Evolutionary conservation across 805 yeast species (phyloP).

Genomic region (Nakazawaea ernobii): DNA sequence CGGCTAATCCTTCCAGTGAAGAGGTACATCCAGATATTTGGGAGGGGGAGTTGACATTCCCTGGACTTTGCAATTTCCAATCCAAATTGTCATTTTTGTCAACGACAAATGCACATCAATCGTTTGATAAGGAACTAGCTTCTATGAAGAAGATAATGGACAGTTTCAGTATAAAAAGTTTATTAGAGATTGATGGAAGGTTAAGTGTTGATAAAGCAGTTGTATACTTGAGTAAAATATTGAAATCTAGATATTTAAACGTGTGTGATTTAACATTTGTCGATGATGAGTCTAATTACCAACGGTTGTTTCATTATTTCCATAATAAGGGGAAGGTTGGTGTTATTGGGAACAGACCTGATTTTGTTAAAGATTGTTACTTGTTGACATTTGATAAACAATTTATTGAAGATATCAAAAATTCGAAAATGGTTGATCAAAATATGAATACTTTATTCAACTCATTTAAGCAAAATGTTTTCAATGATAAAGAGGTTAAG

Average conservation of each 20-base stretch:
- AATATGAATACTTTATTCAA: slow-evolving; percentile 1
- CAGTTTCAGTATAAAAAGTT: slow-evolving; percentile 1
- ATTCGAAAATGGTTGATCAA: not conserved
- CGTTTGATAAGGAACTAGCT: not conserved
- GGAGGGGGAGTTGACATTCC: slow-evolving; percentile 13
- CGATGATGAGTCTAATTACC: slow-evolving; percentile 18
- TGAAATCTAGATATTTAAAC: slow-evolving; percentile 45
- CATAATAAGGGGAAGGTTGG: slow-evolving; percentile 45
- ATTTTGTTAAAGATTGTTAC: slow-evolving; percentile 59
- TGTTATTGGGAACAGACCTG: slow-evolving; percentile 45
- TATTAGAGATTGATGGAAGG: slow-evolving; percentile 49
- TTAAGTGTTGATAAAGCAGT: slow-evolving; percentile 50
- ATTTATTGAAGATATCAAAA: not conserved
- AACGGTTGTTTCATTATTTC: slow-evolving; percentile 40
- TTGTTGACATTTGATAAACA: slow-evolving; percentile 33
- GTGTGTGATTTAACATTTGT: slow-evolving; percentile 35
- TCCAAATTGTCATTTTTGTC: slow-evolving; percentile 5
- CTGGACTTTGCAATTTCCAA: slow-evolving; percentile 11
- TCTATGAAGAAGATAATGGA: slow-evolving; percentile 1
- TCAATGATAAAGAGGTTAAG: not conserved
- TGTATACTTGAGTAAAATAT: slow-evolving; percentile 44
- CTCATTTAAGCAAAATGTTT: not conserved
- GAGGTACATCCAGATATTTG: slow-evolving; percentile 11
- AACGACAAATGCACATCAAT: slow-evolving; percentile 3
- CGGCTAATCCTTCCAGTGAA: slow-evolving; percentile 1